These are phyloP conservation scores for Annulohypoxylon truncatum DNA, from an alignment of 2,329 filamentous ascomycete species.

Conservation along the genomic window DNA sequence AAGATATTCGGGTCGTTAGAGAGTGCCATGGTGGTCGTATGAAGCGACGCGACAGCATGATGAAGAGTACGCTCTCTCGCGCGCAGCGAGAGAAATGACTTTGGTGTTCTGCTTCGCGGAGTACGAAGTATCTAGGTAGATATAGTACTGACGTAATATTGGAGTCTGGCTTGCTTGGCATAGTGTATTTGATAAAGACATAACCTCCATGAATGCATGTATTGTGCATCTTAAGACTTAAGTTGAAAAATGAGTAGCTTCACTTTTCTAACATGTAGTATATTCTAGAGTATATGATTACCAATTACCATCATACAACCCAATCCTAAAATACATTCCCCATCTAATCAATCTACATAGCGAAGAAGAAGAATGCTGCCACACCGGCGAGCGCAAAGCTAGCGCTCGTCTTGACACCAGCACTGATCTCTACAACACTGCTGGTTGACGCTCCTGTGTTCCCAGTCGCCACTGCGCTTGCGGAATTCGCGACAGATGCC, in stretches of 20 bases:
- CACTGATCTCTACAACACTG: slow-evolving; percentile 23
- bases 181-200: not conserved
- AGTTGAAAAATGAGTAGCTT: too few relatives aligned
- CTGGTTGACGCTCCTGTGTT: slow-evolving; percentile 8
- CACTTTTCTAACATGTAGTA: not conserved
- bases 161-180: not conserved
- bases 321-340: not conserved
- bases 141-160: not conserved
- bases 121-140: not conserved
- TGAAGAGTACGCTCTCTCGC: not conserved
- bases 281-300: not conserved
- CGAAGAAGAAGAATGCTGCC: slow-evolving; percentile 36
- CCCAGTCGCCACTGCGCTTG: slow-evolving; percentile 8
- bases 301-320: not conserved
- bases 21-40: slow-evolving; percentile 26
- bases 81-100: not conserved
- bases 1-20: not conserved
- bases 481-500: slow-evolving; percentile 22
- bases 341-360: slow-evolving; percentile 24
- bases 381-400: slow-evolving; percentile 31
- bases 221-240: too few relatives aligned
- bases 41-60: slow-evolving; percentile 40
- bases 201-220: not conserved
- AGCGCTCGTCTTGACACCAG: slow-evolving; percentile 24
- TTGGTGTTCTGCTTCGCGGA: not conserved